These are phyloP conservation scores for Candida golubevii DNA, from an alignment of 805 yeast genomes.

Conservation along the genomic window DNA sequence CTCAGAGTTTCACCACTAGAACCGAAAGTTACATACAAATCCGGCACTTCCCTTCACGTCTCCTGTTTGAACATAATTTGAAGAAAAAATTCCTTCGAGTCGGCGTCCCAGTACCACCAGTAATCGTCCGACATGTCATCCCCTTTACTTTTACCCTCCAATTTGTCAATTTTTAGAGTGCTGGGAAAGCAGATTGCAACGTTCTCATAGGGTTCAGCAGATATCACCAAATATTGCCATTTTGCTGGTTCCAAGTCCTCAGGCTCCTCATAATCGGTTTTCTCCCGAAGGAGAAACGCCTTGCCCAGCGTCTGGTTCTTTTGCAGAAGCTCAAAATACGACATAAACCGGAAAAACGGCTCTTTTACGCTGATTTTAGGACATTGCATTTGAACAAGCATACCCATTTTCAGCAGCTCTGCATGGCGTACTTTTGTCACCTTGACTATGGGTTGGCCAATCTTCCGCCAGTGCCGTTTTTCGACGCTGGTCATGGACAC, in stretches of 20 bases:
- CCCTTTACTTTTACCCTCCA: conserved; percentile 5
- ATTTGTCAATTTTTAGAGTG: conserved; percentile 45
- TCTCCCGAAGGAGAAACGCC: conserved; percentile 20
- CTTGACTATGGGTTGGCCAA: conserved; percentile 72
- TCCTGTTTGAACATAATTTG: conserved; percentile 56
- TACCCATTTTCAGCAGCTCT: conserved; percentile 53
- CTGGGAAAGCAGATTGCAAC: conserved; percentile 72
- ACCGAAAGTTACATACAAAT: too few species aligned
- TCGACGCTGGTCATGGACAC: conserved; percentile 34
- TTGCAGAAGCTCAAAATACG: conserved; percentile 57
- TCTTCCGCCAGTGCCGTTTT: conserved; percentile 49
- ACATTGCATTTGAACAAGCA: conserved; percentile 57
- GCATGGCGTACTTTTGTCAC: conserved; percentile 68
- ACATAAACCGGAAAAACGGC: conserved; percentile 74
- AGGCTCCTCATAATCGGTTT: conserved; percentile 16
- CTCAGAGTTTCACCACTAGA: too few species aligned
- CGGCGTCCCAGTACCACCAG: conserved; percentile 75
- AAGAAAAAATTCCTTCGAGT: conserved; percentile 60
- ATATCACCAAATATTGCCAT: conserved; percentile 68
- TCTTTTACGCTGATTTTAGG: conserved; percentile 45
- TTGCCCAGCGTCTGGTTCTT: conserved; percentile 38
- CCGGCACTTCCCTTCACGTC: too few species aligned
- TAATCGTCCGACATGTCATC: conserved; percentile 30
- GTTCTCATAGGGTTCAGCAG: conserved; percentile 90
- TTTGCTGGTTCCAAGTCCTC: conserved; percentile 28